Evolutionary conservation across 2,329 filamentous ascomycete genomes (phyloP).

Genomic region (Penicillium sp.): DNA sequence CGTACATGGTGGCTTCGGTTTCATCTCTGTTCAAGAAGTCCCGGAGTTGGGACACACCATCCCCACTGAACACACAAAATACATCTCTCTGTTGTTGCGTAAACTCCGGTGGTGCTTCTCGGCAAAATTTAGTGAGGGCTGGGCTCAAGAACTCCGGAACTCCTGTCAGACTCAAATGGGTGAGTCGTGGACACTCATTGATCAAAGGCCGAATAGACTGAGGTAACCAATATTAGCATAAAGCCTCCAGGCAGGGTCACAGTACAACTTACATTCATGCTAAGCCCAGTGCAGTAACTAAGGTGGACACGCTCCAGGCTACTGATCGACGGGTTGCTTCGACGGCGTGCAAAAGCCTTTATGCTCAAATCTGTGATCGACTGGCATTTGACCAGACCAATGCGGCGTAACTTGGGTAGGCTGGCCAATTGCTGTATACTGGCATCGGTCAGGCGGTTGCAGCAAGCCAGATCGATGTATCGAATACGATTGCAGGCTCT

Average conservation of each 20-base stretch:
- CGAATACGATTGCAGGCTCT: conserved; percentile 87
- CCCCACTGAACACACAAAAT: conserved; percentile 95
- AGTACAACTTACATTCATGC: conserved; percentile 64
- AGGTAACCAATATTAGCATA: background rate
- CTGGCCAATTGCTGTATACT: conserved; percentile 81
- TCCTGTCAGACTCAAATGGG: conserved; percentile 90
- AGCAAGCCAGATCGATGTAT: conserved; percentile 98
- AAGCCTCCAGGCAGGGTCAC: background rate
- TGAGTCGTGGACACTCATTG: conserved; percentile 87
- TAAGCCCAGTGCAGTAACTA: conserved; percentile 88
- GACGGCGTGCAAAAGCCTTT: conserved; percentile 66
- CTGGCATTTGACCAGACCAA: conserved; percentile 91
- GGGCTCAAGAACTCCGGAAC: conserved; percentile 86
- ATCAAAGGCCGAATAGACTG: conserved; percentile 88
- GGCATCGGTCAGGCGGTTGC: conserved; percentile 78
- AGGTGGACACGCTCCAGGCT: conserved; percentile 89
- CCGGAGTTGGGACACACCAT: conserved; percentile 74
- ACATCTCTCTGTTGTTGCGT: conserved; percentile 92
- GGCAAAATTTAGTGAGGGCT: conserved; percentile 81
- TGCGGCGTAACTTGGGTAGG: conserved; percentile 89
- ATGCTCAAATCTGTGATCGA: conserved; percentile 90
- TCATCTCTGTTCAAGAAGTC: conserved; percentile 66
- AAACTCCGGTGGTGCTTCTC: conserved; percentile 85
- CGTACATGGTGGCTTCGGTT: conserved; percentile 45
- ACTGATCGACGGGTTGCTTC: conserved; percentile 61